phyloP scores from a whole-genome alignment of 495 filamentous ascomycete species.

The Hyaloscypha hepaticicola region DNA sequence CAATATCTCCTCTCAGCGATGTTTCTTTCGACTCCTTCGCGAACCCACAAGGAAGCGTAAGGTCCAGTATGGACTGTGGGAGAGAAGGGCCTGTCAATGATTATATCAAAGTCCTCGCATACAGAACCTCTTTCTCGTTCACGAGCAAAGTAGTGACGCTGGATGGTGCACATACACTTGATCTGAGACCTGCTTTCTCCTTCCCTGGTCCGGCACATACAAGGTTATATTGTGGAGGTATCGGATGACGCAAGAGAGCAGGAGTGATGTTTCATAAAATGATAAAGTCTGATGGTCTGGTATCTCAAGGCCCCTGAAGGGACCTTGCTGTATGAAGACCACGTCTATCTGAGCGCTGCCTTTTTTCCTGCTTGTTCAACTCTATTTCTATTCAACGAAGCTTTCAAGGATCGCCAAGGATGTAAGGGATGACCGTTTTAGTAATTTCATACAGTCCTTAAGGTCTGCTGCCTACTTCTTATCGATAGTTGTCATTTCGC shows the following conservation, averaged over 20 bases:
- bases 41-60: not conserved
- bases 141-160: conserved; percentile 35
- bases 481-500: not conserved
- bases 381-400: not conserved
- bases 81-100: conserved; percentile 23
- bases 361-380: not conserved
- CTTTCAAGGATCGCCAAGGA: not conserved
- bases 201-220: not conserved
- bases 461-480: not conserved
- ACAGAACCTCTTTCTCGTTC: conserved; percentile 30
- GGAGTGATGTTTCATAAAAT: not conserved
- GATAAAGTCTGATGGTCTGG: not conserved
- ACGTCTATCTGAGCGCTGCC: not conserved
- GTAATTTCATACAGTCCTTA: no score
- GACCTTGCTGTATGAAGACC: not conserved
- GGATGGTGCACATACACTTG: conserved; percentile 58
- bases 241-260: conserved; percentile 2
- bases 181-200: conserved; percentile 44
- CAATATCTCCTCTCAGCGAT: not conserved
- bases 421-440: no score
- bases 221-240: not conserved
- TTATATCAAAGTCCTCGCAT: conserved; percentile 28
- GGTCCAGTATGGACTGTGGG: not conserved
- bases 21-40: not conserved
- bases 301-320: not conserved